A percentile compares a stretch with the other conserved stretches of the same genome.
Conservation (phyloP, 2,329 filamentous ascomycete species). For the Epichloe coenophiala region DNA sequence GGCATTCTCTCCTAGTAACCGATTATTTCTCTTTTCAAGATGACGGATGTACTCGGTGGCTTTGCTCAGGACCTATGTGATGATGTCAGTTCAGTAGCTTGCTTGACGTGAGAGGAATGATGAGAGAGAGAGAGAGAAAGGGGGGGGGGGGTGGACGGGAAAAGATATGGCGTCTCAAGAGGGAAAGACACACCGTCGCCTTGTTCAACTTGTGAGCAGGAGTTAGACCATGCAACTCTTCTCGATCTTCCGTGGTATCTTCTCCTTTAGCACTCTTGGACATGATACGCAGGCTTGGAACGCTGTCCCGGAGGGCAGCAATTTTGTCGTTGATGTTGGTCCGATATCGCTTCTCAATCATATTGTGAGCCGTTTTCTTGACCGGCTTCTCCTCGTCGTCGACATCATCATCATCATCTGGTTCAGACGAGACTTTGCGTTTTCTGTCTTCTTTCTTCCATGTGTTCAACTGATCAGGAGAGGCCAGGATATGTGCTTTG, state of each 20-base stretch:
- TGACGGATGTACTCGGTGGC: constrained; percentile 94
- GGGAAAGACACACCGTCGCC: constrained; percentile 52
- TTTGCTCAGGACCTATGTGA: constrained; percentile 63
- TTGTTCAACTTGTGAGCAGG: constrained; percentile 94
- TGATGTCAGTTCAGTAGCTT: not conserved
- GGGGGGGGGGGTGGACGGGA: too few species aligned
- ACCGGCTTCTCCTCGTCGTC: constrained; percentile 39
- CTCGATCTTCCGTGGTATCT: constrained; percentile 59
- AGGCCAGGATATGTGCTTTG: constrained; percentile 37
- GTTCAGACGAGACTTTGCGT: constrained; percentile 52
- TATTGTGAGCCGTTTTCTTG: constrained; percentile 95
- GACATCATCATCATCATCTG: constrained; percentile 40
- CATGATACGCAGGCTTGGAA: constrained; percentile 79
- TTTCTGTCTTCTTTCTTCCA: constrained; percentile 44
- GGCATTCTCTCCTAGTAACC: constrained; percentile 67
- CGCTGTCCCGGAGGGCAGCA: constrained; percentile 77
- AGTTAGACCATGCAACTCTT: constrained; percentile 61
- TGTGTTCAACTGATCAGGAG: constrained; percentile 39
- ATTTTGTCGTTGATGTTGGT: constrained; percentile 98
- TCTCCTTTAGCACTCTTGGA: constrained; percentile 56
- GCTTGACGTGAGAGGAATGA: not conserved
- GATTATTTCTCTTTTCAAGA: constrained; percentile 78
- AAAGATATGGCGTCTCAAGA: not conserved
- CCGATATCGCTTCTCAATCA: constrained; percentile 94
- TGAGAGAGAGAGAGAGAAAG: not conserved